Conservation (phyloP, 257 asterid genomes). For the Mitragyna speciosa region DNA sequence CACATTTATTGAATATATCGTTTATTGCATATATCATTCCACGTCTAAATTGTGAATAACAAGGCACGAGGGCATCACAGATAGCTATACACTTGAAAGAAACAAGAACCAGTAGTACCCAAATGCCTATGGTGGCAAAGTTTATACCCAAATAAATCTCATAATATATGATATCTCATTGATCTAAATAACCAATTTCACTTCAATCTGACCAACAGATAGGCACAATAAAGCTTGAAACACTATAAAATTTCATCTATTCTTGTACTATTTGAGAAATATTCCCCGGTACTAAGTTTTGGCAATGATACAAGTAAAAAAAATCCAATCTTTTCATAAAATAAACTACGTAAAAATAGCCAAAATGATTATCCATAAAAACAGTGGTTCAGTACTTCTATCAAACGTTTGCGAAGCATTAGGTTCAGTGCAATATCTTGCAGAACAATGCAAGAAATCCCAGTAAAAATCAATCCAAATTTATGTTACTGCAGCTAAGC, state of each 20-base stretch:
- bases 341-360: neutral
- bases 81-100: neutral
- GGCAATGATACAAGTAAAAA: no score
- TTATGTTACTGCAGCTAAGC: neutral
- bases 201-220: no score
- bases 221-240: no score
- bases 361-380: neutral
- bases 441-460: no score
- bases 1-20: neutral
- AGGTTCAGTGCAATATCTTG: neutral
- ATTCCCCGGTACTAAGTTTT: no score
- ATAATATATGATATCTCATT: no score
- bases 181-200: no score
- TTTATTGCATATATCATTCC: neutral
- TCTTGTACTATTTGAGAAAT: no score
- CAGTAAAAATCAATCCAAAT: neutral
- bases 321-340: no score
- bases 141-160: neutral
- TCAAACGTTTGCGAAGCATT: constrained; percentile 47
- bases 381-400: constrained; percentile 36
- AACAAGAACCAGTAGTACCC: neutral
- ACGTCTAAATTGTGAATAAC: neutral
- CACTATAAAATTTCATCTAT: no score
- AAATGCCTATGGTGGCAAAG: neutral
- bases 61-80: neutral